Base-by-base conservation (phyloP, 495 filamentous ascomycete genomes). In the Pyronema domesticum region DNA sequence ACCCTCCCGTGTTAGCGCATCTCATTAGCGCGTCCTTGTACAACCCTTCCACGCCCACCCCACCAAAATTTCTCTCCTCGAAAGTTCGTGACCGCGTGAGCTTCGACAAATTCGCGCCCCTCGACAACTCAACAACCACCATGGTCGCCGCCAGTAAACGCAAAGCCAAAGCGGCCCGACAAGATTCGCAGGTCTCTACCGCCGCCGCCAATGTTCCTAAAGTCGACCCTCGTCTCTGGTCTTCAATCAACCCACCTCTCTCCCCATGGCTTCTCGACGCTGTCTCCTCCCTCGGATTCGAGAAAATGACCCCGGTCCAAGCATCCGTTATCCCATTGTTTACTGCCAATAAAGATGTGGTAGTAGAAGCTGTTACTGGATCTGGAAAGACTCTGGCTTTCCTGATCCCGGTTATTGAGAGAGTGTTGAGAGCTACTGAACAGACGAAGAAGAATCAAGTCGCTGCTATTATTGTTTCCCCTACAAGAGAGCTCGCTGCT, bases 311-410 rank as follows among this genome's bases (percentile, higher is more conserved):
- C 3, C 91, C 91, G 0, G 91, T 95, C 13, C 91, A 98, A 67
- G 85, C 88, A 18, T 89, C 84, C n/a, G 82, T 83, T 13, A 86
- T 96, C 58, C 89, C 89, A 9, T 75, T 95, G 13, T 94, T 95
- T 67, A 80, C 86, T 69, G 81, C 80, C 7, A 86, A 96, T 68
- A 95, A 95, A 61, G 91, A 96, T 70, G 89, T 96, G 0, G 89
- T 96, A 3, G 89, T 95, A 30, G 89, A 95, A 75, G 93, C 91
- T 1, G 91, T 95, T 7, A 98, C 91, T 2, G 91, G 93, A 7
- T 91, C 84, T 64, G 91, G 91, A 44, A 98, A 98, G 69, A 96
- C 91, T 0, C 70, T 95, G 42, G 82, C 87, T 1, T 96, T 91
- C 62, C 68, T 98, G 46, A 84, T 98, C 23, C 91, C 91, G 0